phyloP scores from a whole-genome alignment of 192 early-diverging fungal genomes.

The Kickxella alabastrina region DNA sequence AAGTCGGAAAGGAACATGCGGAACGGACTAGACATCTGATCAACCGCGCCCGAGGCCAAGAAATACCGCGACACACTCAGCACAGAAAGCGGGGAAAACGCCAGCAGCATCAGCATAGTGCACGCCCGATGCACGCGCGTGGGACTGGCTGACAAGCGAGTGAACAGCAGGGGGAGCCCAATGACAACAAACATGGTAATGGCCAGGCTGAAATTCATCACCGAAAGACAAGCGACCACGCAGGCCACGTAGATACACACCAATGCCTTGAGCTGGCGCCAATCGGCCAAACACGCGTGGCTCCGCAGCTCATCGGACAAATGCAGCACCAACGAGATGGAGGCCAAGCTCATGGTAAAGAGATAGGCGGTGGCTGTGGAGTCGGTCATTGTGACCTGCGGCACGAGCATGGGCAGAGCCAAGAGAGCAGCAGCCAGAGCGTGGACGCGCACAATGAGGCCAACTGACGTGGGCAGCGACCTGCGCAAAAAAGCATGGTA shows the following conservation, averaged over 20 bases:
- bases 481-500: constrained; percentile 38
- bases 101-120: constrained; percentile 39
- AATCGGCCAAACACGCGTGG: constrained; percentile 29
- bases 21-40: constrained; percentile 48
- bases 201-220: constrained; percentile 72
- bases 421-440: constrained; percentile 43
- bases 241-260: constrained; percentile 53
- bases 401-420: constrained; percentile 15
- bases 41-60: constrained; percentile 32
- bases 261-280: constrained; percentile 47
- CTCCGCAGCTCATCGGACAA: constrained; percentile 54
- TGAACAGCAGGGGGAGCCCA: constrained; percentile 59
- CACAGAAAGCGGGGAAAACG: constrained; percentile 49
- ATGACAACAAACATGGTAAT: constrained; percentile 56
- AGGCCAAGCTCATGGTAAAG: constrained; percentile 27
- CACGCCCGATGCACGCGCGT: constrained; percentile 4
- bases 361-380: constrained; percentile 26
- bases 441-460: constrained; percentile 38
- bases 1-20: constrained; percentile 57
- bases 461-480: constrained; percentile 24
- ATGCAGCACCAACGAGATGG: constrained; percentile 51
- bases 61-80: constrained; percentile 29
- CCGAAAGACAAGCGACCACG: constrained; percentile 60
- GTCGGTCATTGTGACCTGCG: constrained; percentile 16
- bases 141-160: constrained; percentile 38